Base-by-base conservation (phyloP, 2,329 filamentous ascomycete species). In the Arthrobotrys entomopaga region DNA sequence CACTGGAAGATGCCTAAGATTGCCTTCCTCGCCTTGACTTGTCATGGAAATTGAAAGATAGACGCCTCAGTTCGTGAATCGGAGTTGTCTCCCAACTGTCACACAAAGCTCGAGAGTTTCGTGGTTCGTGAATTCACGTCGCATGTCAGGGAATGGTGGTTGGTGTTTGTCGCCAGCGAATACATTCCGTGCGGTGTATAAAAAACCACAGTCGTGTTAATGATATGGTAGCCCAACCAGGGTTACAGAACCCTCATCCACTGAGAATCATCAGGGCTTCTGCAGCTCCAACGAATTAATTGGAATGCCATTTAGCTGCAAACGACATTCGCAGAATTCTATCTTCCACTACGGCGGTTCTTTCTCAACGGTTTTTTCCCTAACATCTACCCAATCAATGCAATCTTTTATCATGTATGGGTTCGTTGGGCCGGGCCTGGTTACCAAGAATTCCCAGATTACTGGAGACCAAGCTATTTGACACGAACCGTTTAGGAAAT, bases 131-230 rank as follows among this genome's bases (percentile, higher is more conserved):
- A 34, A 53, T 60, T 54, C 46, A 67, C 11, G 49, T 53, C 49
- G 53, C 54, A 54, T 22, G 16, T 54, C 29, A 38, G 40, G 54
- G 61, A 50, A 66, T 50, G 69, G 60, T 73, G 69, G 69, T 73
- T 73, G 61, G 67, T n/a, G 40, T 52, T 64, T 19, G 69, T 59
- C 57, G 63, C 70, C 70, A 74, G 57, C 70, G 70, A 67, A 74
- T 64, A 63, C 70, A 74, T 74, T 74, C 70, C 65, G 61, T 64
- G 63, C 64, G 70, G 66, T 74, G 56, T 58, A 65, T 69, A 56
- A 34, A 34, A n/a, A 61, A 16, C 34, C 50, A 19, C 15, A 61
- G 10, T 34, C 29, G 29, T 34, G 29, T 34, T 29, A 29, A 29
- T 29, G 26, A 29, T 29, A 29, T 29, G 26, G 7, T 29, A 29